Base-by-base conservation (phyloP, 768 basidiomycete species). In the Xanthoconium stramineum region DNA sequence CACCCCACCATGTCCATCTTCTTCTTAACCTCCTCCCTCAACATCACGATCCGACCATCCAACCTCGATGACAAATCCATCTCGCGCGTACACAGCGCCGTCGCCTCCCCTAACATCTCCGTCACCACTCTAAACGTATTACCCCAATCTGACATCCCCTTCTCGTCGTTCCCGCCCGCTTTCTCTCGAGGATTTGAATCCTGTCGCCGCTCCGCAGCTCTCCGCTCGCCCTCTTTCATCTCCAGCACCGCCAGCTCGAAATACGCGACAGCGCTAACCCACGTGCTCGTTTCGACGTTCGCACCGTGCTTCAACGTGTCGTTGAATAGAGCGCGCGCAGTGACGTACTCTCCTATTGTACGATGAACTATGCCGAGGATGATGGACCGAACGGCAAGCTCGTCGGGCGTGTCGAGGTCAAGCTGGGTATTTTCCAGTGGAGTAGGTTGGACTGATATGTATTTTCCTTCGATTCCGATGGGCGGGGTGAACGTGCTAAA, bases 241-340 rank as follows among this genome's bases (percentile, higher is more conserved):
- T 86, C 84, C n/a, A 86, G 63, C 36, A 89, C 86, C 0, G 87
- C 85, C 13, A 85, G 70, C 69, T 91, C 89, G 54, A 89, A 89
- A 65, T 79, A 73, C 14, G 86, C 79, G 3, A 89, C 77, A 4
- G 86, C 83, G 1, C 75, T 76, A 6, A 89, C 80, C 89, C 89
- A 91, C 0, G 80, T 84, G 59, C 79, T 85, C 33, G 79, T 74
- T n/a, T 76, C 72, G 36, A 80, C 67, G 29, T 68, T 51, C 13
- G 66, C 55, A 30, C 80, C 76, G 12, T 75, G 71, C 8, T 66
- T 69, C 52, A 77, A 65, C 0, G 86, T 83, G 30, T 86, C 83
- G 17, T 67, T 64, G 29, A 90, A 72, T 59, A 83, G 80, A 0
- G 66, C 64, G 6, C 84, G 78, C 1, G 83, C 69, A 1, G 76